phyloP scores from a whole-genome alignment of 345 rosid genomes.

The Erodium maritimum region DNA sequence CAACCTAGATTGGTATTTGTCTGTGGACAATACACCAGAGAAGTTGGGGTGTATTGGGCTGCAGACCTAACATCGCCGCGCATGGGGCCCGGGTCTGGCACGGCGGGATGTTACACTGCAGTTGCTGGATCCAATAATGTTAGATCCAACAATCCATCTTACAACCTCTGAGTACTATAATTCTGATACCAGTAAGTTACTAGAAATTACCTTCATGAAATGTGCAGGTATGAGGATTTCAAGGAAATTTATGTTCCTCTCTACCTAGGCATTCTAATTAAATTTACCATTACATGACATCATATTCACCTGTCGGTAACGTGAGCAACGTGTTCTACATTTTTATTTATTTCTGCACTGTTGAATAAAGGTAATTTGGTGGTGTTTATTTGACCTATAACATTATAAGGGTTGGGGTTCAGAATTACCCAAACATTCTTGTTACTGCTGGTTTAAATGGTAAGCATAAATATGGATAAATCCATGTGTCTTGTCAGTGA shows the following conservation, averaged over 20 bases:
- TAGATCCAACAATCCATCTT: conserved; percentile 89
- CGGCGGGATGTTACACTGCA: no score
- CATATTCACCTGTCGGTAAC: conserved; percentile 93
- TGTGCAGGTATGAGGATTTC: not conserved
- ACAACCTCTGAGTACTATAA: conserved; percentile 64
- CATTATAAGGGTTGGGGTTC: conserved; percentile 51
- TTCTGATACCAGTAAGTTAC: not conserved
- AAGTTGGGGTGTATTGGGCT: no score
- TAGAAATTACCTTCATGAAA: not conserved
- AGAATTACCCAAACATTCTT: conserved; percentile 73
- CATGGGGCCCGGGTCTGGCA: no score
- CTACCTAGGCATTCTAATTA: not conserved
- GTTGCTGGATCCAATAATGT: conserved; percentile 95
- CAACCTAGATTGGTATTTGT: no score
- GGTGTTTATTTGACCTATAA: not conserved
- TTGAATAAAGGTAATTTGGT: not conserved
- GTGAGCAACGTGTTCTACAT: conserved; percentile 21
- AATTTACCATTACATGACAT: conserved; percentile 66
- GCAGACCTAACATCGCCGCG: no score
- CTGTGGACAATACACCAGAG: no score
- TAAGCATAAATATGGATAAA: conserved; percentile 13
- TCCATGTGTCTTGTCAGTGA: not conserved
- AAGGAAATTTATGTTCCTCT: not conserved
- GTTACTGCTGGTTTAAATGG: conserved; percentile 84
- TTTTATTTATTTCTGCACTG: not conserved